Evolutionary conservation across 768 basidiomycete species (phyloP), one percentile per base, ranked within the genome.

Genomic region (Pisolithus sp.): DNA sequence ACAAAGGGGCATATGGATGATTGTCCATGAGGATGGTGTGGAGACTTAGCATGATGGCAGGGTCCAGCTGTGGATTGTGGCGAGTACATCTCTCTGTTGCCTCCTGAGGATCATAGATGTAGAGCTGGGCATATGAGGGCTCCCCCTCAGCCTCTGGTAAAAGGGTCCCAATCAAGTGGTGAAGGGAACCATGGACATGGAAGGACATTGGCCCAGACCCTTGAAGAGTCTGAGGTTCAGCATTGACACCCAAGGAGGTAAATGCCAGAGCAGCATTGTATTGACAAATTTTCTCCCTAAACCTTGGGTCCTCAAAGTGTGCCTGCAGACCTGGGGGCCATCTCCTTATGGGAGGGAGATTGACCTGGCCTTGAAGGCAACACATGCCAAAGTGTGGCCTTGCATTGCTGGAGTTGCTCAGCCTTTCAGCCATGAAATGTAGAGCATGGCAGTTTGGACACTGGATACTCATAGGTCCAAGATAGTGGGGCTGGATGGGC

Each of bases 181-280:
- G 57, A 2, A 76, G 68, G 47, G 69, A 65, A 3, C 68, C 71
- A 50, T 53, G 60, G 3, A 75, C 67, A 17, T 12, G 6, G 23
- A 52, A 52, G 4, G 34, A 28, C 7, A 50, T 59, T 7, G 62
- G 62, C 1, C 64, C 67, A 31, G 45, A 37, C 9, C 62, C 61
- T 21, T 48, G 30, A 42, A 50, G 36, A 26, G 54, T 45, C n/a
- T 34, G 21, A 12, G 63, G 51, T 48, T 74, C 69, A 20, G 69
- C 50, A 1, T 58, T 53, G 9, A 68, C 70, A 12, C 66, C 67
- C 1, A 74, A 44, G 3, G 74, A 75, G 0, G 71, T 73, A 53
- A 74, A 76, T 5, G 71, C 66, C 45, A 76, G 59, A 2, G 74
- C 67, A 28, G 57, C 49, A 54, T 76, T 75, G 51, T 74, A 73